Percentiles rank a stretch among this genome's conserved stretches.
Conservation (phyloP, 2,329 filamentous ascomycete genomes). For the Aspergillus sp. region DNA sequence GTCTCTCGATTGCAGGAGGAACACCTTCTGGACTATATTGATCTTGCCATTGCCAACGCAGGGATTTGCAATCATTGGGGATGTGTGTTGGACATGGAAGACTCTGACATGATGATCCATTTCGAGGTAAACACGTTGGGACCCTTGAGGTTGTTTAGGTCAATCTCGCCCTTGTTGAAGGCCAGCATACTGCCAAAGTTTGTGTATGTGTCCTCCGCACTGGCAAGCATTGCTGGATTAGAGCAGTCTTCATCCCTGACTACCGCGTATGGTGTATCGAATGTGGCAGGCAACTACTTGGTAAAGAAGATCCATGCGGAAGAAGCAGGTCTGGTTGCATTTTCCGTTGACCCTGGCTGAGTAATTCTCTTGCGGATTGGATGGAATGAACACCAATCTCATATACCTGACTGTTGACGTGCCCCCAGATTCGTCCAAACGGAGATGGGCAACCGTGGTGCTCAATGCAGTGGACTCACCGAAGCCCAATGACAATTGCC, state of each 20-base stretch:
- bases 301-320: constrained; percentile 17
- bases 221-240: constrained; percentile 32
- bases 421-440: constrained; percentile 35
- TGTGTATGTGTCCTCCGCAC: constrained; percentile 32
- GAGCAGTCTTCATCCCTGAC: constrained; percentile 12
- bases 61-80: constrained; percentile 35
- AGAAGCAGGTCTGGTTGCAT: constrained; percentile 15
- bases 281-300: constrained; percentile 16
- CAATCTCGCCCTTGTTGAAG: constrained; percentile 31
- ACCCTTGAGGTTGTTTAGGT: constrained; percentile 27
- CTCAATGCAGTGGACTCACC: constrained; percentile 23
- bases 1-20: not conserved
- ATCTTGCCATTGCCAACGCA: constrained; percentile 39
- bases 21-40: constrained; percentile 6
- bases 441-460: constrained; percentile 37
- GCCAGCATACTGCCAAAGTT: constrained; percentile 18
- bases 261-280: constrained; percentile 19
- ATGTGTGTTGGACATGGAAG: constrained; percentile 25
- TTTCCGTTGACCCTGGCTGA: constrained; percentile 30
- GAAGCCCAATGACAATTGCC: constrained; percentile 32
- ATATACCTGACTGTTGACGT: not conserved
- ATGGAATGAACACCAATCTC: constrained; percentile 24
- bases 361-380: too few relatives aligned
- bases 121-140: constrained; percentile 39
- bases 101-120: constrained; percentile 34